Percentiles rank a stretch among this genome's conserved stretches.
Conservation (phyloP, 176 grass and related monocot genomes). For the Aechmea fasciata region DNA sequence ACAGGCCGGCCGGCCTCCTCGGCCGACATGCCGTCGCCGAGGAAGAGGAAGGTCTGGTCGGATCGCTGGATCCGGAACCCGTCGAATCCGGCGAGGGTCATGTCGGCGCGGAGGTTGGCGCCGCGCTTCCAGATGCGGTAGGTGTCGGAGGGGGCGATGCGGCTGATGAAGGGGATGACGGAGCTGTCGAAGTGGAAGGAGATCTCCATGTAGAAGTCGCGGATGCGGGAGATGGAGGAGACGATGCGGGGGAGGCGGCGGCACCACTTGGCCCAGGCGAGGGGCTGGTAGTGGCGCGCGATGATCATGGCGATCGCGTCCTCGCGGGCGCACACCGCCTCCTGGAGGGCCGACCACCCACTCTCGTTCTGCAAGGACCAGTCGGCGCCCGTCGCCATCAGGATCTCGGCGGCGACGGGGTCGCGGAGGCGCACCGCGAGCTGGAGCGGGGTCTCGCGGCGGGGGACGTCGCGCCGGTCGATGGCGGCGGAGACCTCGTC, state of each 20-base stretch:
- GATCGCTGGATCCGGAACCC: slow-evolving; percentile 91
- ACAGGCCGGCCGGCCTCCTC: slow-evolving; percentile 51
- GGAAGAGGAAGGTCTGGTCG: slow-evolving; percentile 84
- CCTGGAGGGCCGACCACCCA: slow-evolving; percentile 90
- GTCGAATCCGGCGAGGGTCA: slow-evolving; percentile 87
- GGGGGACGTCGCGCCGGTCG: slow-evolving; percentile 82
- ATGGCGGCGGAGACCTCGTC: slow-evolving; percentile 59
- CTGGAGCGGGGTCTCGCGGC: slow-evolving; percentile 84
- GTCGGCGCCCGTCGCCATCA: slow-evolving; percentile 83
- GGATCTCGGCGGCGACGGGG: slow-evolving; percentile 58
- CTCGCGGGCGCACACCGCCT: slow-evolving; percentile 79
- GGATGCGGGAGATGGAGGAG: slow-evolving; percentile 58
- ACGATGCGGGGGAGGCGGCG: slow-evolving; percentile 75
- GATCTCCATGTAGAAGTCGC: slow-evolving; percentile 99
- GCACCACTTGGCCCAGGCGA: slow-evolving; percentile 99
- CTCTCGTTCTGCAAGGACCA: slow-evolving; percentile 95
- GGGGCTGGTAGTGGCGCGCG: slow-evolving; percentile 89
- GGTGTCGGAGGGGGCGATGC: slow-evolving; percentile 90
- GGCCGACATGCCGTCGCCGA: slow-evolving; percentile 44
- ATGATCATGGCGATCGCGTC: slow-evolving; percentile 82
- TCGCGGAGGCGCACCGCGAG: slow-evolving; percentile 82
- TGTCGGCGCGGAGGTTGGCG: slow-evolving; percentile 56
- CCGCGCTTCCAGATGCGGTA: slow-evolving; percentile 98
- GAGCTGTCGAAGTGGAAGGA: slow-evolving; percentile 98
- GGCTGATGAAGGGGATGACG: slow-evolving; percentile 87